Conservation (phyloP, 495 filamentous ascomycete species). For the Penicillium verhagenii region DNA sequence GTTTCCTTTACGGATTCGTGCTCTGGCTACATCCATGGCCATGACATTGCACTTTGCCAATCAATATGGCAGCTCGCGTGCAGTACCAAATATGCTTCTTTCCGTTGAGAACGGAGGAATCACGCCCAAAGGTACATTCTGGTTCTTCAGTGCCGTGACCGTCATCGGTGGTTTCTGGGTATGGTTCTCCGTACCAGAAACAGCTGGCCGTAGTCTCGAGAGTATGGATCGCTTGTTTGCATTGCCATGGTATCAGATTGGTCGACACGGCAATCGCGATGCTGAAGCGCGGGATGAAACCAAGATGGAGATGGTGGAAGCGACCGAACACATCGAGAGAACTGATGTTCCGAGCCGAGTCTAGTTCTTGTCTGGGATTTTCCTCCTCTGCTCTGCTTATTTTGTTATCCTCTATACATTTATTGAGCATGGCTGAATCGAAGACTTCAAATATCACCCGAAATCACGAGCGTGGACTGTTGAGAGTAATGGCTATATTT, state of each 20-base stretch:
- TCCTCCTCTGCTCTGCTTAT: neutral
- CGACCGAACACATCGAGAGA: slow-evolving; percentile 1
- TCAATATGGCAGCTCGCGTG: slow-evolving; percentile 66
- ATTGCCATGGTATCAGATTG: slow-evolving; percentile 65
- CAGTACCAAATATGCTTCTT: slow-evolving; percentile 53
- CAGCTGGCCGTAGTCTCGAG: slow-evolving; percentile 41
- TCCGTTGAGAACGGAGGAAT: slow-evolving; percentile 47
- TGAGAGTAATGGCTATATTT: too few relatives aligned
- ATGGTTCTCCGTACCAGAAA: slow-evolving; percentile 50
- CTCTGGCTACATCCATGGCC: slow-evolving; percentile 39
- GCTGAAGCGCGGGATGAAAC: slow-evolving; percentile 48
- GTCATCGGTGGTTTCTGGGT: slow-evolving; percentile 58
- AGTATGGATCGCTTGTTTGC: slow-evolving; percentile 68
- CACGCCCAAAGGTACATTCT: slow-evolving; percentile 58
- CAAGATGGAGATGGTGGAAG: slow-evolving; percentile 23
- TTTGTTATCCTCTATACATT: neutral
- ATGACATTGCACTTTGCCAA: slow-evolving; percentile 68
- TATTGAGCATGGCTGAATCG: too few relatives aligned
- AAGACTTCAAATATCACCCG: too few relatives aligned
- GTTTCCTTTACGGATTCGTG: slow-evolving; percentile 60
- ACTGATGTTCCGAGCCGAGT: neutral
- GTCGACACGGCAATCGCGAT: slow-evolving; percentile 56
- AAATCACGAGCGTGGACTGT: too few relatives aligned
- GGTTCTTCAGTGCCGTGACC: slow-evolving; percentile 65
- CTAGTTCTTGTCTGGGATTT: neutral